Base-by-base conservation (phyloP, 225 moss, liverwort and hornwort genomes). In the Polytrichum formosum region DNA sequence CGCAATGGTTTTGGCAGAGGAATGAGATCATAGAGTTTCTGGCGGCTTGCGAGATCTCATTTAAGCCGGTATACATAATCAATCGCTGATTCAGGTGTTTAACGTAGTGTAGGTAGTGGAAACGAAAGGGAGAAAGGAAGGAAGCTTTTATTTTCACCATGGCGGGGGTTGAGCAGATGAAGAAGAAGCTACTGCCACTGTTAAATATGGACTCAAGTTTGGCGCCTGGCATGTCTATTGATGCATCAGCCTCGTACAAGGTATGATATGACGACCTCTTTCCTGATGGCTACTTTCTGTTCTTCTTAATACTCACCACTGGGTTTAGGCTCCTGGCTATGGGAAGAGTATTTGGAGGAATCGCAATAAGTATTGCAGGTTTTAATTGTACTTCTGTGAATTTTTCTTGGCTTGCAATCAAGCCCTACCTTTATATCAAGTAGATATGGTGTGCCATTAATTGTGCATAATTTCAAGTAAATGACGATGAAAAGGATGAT, bases 161-260 rank as follows among this genome's bases (percentile, higher is more conserved):
- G 98, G 94, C 98, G 69, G 98, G 92, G 72, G 83, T 98, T 67
- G 98, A 94, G 85, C 92, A 94, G 90, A 82, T 98, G 98, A 91
- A 88, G 91, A 98, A 98, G 91, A 98, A 83, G 82, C 85, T 98
- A 65, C 73, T 87, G 81, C 97, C 97, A 29, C 87, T 98, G 65
- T 64, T 92, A 79, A 91, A 89, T 35, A 85, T 92, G 78, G 91
- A 93, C 77, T 69, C 91, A 26, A 89, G 81, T 72, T 74, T 89
- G 55, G 84, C 85, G 70, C 87, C 96, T 17, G 96, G 91, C 63
- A 92, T 93, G 90, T 98, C 97, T 64, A 94, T 94, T 65, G 98
- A 98, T 72, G 90, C 91, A 29, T 98, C 98, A 70, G 94, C 94
- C 53, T 98, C 98, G 60, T 94, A 98, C 84, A 91, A 92, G 94